Evolutionary conservation across 768 basidiomycete species (phyloP).

Genomic region (Auricularia sp.): DNA sequence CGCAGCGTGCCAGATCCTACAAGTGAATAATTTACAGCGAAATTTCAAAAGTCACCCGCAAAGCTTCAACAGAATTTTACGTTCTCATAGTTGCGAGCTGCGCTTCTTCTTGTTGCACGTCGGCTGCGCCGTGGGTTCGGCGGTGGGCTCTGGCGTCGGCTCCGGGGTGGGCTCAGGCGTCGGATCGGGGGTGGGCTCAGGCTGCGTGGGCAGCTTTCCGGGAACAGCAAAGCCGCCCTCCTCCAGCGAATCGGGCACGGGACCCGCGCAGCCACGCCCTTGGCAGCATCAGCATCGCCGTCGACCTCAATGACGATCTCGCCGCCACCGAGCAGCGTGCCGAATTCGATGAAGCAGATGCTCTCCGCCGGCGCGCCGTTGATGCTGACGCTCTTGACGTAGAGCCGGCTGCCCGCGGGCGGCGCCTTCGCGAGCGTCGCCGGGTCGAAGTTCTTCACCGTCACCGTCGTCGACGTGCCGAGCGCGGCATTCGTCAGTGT

Average conservation of each 20-base stretch:
- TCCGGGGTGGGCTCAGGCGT: too few species aligned
- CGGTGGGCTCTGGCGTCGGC: too few species aligned
- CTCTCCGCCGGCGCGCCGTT: constrained; percentile 29
- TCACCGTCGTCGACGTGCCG: constrained; percentile 31
- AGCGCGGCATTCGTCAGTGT: constrained; percentile 31
- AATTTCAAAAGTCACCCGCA: too few species aligned
- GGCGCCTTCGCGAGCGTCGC: constrained; percentile 28
- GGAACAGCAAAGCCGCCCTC: constrained; percentile 28
- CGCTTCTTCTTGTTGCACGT: too few species aligned
- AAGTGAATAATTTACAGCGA: too few species aligned
- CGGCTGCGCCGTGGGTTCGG: too few species aligned
- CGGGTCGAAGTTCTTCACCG: constrained; percentile 34
- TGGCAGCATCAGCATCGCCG: constrained; percentile 26
- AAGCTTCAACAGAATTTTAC: too few species aligned
- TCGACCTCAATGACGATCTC: constrained; percentile 37
- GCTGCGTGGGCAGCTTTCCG: neutral
- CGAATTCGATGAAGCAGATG: constrained; percentile 36
- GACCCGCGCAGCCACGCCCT: constrained; percentile 25
- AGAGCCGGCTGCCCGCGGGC: constrained; percentile 30
- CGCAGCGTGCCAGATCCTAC: too few species aligned
- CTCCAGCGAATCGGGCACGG: constrained; percentile 30
- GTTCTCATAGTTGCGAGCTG: too few species aligned
- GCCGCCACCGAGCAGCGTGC: constrained; percentile 36
- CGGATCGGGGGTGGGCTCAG: too few species aligned
- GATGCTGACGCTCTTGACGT: constrained; percentile 35